These are phyloP conservation scores for Ochromonas danica DNA, from an alignment of 108 stramenopile species.

Conservation along the genomic window DNA sequence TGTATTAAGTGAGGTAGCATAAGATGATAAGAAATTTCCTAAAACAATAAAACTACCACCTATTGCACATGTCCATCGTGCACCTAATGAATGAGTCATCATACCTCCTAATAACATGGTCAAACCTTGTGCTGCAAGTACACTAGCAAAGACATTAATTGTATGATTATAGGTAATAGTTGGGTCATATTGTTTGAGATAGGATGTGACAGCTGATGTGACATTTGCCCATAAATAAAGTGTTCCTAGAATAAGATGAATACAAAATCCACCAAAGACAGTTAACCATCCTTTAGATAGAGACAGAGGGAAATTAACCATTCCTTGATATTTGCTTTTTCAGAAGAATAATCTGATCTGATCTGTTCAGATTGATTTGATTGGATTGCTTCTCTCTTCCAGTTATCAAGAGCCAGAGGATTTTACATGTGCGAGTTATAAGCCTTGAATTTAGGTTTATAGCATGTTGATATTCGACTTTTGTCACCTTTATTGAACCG, in stretches of 20 bases:
- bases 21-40: conserved; percentile 5
- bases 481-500: no score
- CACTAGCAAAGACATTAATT: background rate
- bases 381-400: no score
- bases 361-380: no score
- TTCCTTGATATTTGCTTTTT: no score
- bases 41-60: conserved; percentile 4
- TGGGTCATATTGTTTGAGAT: conserved; percentile 5
- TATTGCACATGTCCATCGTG: background rate
- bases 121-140: background rate
- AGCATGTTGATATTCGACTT: no score
- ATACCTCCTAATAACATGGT: conserved; percentile 20
- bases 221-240: conserved; percentile 32
- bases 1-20: background rate
- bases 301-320: no score
- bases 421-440: no score
- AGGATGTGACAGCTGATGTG: conserved; percentile 5
- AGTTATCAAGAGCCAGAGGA: no score
- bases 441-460: no score
- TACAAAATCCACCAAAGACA: background rate
- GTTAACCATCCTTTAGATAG: conserved; percentile 27
- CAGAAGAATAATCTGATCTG: no score
- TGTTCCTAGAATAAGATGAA: conserved; percentile 7
- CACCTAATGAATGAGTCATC: background rate
- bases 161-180: conserved; percentile 16